phyloP scores from a whole-genome alignment of 2,329 filamentous ascomycete species.

The Magnaporthiopsis rhizophila region DNA sequence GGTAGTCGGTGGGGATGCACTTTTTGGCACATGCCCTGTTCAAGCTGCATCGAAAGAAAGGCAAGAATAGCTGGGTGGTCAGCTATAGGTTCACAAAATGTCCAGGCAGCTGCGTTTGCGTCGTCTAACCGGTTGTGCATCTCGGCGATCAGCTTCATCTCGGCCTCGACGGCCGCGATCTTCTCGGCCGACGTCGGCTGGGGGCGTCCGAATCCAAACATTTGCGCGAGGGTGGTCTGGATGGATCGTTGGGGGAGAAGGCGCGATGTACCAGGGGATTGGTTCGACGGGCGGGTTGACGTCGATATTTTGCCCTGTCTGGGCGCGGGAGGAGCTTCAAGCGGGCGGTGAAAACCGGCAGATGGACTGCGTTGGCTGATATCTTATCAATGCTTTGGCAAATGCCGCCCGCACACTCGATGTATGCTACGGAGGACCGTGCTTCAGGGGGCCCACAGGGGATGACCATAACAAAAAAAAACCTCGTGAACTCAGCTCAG shows the following conservation, averaged over 20 bases:
- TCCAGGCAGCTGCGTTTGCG: not conserved
- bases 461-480: not conserved
- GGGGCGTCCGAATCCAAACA: slow-evolving; percentile 45
- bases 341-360: slow-evolving; percentile 1
- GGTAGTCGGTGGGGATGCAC: slow-evolving; percentile 87
- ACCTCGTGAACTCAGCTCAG: not conserved
- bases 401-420: not conserved
- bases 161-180: slow-evolving; percentile 90
- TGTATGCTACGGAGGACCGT: not conserved
- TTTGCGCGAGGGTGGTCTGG: slow-evolving; percentile 13
- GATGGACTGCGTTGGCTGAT: not conserved
- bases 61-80: not conserved
- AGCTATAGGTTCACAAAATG: not conserved
- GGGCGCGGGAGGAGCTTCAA: not conserved
- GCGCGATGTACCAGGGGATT: not conserved
- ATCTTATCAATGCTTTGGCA: not conserved
- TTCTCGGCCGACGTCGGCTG: slow-evolving; percentile 95
- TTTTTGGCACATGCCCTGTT: slow-evolving; percentile 87
- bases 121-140: slow-evolving; percentile 82
- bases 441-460: not conserved
- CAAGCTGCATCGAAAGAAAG: slow-evolving; percentile 44
- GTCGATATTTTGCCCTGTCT: not conserved
- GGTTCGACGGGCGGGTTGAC: not conserved
- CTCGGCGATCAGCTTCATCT: slow-evolving; percentile 90
- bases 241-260: not conserved